These are phyloP conservation scores for Rhynchosporium secalis DNA, from an alignment of 2,329 filamentous ascomycete species.

Conservation along the genomic window DNA sequence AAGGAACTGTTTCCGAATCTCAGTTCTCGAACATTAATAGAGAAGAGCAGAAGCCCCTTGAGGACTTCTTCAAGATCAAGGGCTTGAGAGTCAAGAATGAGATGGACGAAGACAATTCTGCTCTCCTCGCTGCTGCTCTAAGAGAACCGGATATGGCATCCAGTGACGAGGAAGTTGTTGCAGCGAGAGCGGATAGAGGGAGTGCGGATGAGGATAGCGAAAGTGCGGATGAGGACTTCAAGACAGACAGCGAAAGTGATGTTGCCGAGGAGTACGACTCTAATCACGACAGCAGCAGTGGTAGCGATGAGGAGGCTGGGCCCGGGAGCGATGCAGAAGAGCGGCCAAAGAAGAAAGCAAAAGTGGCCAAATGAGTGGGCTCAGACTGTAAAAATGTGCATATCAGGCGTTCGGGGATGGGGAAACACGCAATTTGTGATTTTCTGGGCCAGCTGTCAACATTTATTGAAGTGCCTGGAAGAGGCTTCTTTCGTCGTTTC, in stretches of 20 bases:
- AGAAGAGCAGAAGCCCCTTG: conserved; percentile 94
- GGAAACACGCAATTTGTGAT: conserved; percentile 7
- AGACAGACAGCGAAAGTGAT: conserved; percentile 87
- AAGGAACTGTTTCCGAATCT: conserved; percentile 81
- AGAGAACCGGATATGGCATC: conserved; percentile 71
- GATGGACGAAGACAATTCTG: conserved; percentile 79
- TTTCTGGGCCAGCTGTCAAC: not conserved
- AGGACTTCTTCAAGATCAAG: conserved; percentile 96
- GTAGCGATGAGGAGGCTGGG: conserved; percentile 64
- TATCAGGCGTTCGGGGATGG: conserved; percentile 22
- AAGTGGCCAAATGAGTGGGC: conserved; percentile 27
- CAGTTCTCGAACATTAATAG: conserved; percentile 99
- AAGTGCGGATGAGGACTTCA: conserved; percentile 94
- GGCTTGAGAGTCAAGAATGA: conserved; percentile 96
- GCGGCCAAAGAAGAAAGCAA: conserved; percentile 51
- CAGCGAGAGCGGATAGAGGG: conserved; percentile 71
- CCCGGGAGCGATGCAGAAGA: conserved; percentile 58
- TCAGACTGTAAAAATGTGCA: conserved; percentile 15
- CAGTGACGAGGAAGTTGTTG: conserved; percentile 80
- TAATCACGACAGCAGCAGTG: conserved; percentile 81
- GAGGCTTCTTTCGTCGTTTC: too few relatives aligned
- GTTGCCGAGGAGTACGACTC: conserved; percentile 96
- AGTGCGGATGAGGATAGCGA: conserved; percentile 96
- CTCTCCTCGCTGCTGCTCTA: conserved; percentile 79
- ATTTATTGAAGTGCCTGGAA: too few relatives aligned